Conservation (phyloP, 768 basidiomycete genomes). For the Porphyrellus cyaneotinctus region DNA sequence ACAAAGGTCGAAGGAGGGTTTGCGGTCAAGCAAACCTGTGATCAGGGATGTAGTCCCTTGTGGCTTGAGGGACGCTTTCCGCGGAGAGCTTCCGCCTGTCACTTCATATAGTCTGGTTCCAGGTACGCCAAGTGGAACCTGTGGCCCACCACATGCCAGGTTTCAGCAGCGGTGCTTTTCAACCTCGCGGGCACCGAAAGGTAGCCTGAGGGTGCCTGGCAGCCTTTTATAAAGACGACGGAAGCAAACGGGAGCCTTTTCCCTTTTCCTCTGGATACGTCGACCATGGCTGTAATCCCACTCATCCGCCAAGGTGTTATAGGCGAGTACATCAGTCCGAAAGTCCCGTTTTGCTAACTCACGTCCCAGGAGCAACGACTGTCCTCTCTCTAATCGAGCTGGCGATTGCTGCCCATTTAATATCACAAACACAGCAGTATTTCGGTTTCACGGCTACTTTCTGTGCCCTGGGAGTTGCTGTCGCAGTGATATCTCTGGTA, state of each 20-base stretch:
- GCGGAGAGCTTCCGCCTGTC: too few relatives aligned
- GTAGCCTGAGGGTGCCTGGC: too few relatives aligned
- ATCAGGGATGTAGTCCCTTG: too few relatives aligned
- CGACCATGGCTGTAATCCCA: slow-evolving; percentile 14
- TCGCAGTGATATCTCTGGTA: slow-evolving; percentile 25
- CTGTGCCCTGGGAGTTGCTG: slow-evolving; percentile 28
- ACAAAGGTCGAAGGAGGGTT: too few relatives aligned
- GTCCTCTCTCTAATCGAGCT: slow-evolving; percentile 32
- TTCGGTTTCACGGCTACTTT: slow-evolving; percentile 16
- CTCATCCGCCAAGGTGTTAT: slow-evolving; percentile 18
- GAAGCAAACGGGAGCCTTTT: not conserved
- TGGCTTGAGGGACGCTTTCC: too few relatives aligned
- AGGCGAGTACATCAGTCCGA: slow-evolving; percentile 12
- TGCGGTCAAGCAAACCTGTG: too few relatives aligned
- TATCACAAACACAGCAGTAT: slow-evolving; percentile 16
- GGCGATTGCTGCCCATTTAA: slow-evolving; percentile 26
- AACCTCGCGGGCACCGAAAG: too few relatives aligned
- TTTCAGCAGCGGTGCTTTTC: too few relatives aligned
- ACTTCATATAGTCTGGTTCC: too few relatives aligned
- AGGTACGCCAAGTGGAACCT: too few relatives aligned
- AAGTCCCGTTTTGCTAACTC: slow-evolving; percentile 1
- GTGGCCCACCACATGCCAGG: too few relatives aligned
- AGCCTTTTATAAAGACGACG: slow-evolving; percentile 14
- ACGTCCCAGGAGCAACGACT: slow-evolving; percentile 8
- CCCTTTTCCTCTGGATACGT: not conserved